Base-by-base conservation (phyloP, 2,329 filamentous ascomycete genomes). In the Pseudogymnoascus sp. region DNA sequence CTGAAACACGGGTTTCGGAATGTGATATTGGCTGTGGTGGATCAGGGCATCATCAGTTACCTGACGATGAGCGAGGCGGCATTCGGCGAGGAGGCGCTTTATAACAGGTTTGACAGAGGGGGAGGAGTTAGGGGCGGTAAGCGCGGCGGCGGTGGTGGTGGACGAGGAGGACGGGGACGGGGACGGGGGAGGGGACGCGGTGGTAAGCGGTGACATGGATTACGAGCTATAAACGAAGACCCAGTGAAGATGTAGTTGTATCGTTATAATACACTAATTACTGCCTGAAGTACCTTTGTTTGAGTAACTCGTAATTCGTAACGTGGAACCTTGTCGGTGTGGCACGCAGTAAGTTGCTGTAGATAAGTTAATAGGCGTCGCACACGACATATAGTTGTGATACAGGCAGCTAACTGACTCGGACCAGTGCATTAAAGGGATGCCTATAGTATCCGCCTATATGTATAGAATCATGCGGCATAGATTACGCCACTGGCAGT, bases 21-120 rank as follows among this genome's bases (percentile, higher is more conserved):
- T 74, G 89, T 95, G 33, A 80, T 97, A 35, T 74, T 99, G 23
- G 95, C 93, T 0, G 84, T 97, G 1, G 92, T 97, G 35, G 95
- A 97, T 73, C 84, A 91, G 66, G 95, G 95, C 0, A 82, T 97
- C 21, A 88, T 93, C 53, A 97, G 93, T 74, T 97, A 93, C 73
- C 80, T 97, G 70, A 80, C 90, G 23, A 82, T 97, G 64, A 86
- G 84, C 1, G 92, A 97, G 77, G 87, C 86, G 10, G 88, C 87
- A 0, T 97, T 97, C 75, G 88, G 82, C 0, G 83, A 85, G 66
- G 91, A 96, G 75, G 85, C 77, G 73, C 71, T 96, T 38, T 91
- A 86, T 70, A 84, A 87, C 71, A 77, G 84, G 61, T 81, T 82
- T 67, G 78, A 80, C 72, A 68, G 65, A 50, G 73, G 73, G 67